Evolutionary conservation across 805 yeast species (phyloP), one percentile per base, ranked within the genome.

Genomic region (Barnettozyma californica): DNA sequence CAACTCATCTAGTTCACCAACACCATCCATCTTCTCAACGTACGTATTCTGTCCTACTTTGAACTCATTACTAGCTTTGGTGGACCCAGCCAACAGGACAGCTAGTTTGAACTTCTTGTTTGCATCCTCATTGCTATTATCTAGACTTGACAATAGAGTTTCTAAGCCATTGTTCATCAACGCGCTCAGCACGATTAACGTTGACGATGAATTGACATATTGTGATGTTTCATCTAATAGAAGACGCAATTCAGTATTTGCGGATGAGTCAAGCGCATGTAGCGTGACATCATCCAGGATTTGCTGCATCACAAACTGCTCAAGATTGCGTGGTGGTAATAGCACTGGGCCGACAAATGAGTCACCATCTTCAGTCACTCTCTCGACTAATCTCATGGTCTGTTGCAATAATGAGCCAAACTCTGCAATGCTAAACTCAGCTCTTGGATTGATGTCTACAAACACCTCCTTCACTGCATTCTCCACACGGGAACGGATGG

Each of bases 1-100:
- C 56, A 91, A 75, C 51, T 89, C 96, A 55, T 87, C 95, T 49
- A 91, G 74, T 53, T 83, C 89, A 16, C 78, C 82, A 29, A 74
- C 65, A 50, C 68, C 68, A 54, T 76, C 74, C 75, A 82, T 67
- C 5, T 70, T 50, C 19, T 66, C 63, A 10, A 78, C 56, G 53
- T 74, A 76, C 50, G 71, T 78, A 51, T 74, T 73, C 14, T 27
- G 44, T 2, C 57, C 53, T 13, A 66, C 60, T 43, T 72, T 75
- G 60, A 84, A 68, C 14, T 73, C 71, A 41, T 72, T 78, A 34
- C 86, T 78, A 60, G 84, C 91, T 47, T 81, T 77, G 1, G 88
- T 77, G 34, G 84, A 72, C 43, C 77, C 80, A 1, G 92, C 92
- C 50, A 88, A 69, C 37, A 84, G 72, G 25, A 80, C 78, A 2